Percentiles rank a stretch among this genome's conserved stretches.
Evolutionary conservation across 495 filamentous ascomycete species (phyloP).

Genomic region (Penicillium steckii): DNA sequence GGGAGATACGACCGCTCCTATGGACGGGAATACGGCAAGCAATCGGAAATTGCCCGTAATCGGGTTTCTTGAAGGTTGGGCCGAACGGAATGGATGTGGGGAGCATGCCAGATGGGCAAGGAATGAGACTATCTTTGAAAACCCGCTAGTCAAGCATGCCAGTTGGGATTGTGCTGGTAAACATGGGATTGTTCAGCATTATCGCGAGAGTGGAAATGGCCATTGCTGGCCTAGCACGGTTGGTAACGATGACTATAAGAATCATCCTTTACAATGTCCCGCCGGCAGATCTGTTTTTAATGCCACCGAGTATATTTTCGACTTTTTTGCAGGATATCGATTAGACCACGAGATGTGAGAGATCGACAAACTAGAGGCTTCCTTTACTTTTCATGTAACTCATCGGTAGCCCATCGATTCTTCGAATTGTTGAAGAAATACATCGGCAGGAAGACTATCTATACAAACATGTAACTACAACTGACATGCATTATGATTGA

Average conservation of each 20-base stretch:
- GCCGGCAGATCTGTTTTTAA: slow-evolving; percentile 23
- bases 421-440: not conserved
- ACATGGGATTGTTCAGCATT: slow-evolving; percentile 43
- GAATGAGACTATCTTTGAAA: slow-evolving; percentile 18
- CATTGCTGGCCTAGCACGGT: slow-evolving; percentile 47
- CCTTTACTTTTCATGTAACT: too few relatives aligned
- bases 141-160: slow-evolving; percentile 22
- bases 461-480: not conserved
- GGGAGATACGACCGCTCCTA: slow-evolving; percentile 29
- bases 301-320: slow-evolving; percentile 25
- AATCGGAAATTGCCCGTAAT: slow-evolving; percentile 18
- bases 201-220: slow-evolving; percentile 42
- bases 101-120: slow-evolving; percentile 11
- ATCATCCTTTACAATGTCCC: slow-evolving; percentile 7
- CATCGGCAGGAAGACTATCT: not conserved
- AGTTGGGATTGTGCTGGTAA: slow-evolving; percentile 37
- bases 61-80: slow-evolving; percentile 41
- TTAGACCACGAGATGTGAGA: not conserved
- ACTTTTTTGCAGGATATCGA: slow-evolving; percentile 17
- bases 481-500: not conserved
- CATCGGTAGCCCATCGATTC: too few relatives aligned
- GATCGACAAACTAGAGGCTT: too few relatives aligned
- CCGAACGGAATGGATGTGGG: slow-evolving; percentile 28
- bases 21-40: slow-evolving; percentile 16
- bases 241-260: slow-evolving; percentile 32